Percentiles rank a stretch among this genome's conserved stretches.
Conservation (phyloP, 2,329 filamentous ascomycete species). For the Camptophora hylomeconis region DNA sequence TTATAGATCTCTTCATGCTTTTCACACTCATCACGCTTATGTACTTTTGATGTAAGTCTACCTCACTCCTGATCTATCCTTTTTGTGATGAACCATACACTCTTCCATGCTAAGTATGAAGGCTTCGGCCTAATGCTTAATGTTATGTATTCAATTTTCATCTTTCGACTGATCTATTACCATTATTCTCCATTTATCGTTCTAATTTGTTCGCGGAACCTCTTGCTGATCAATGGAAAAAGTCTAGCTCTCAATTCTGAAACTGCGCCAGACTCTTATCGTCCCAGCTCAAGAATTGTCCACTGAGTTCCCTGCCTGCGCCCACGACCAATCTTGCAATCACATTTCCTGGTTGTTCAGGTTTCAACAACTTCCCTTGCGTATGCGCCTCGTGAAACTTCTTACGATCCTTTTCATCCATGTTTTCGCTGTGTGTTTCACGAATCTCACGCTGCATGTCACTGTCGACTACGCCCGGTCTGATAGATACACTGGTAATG, state of each 20-base stretch:
- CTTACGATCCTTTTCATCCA: slow-evolving; percentile 44
- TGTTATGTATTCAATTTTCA: slow-evolving; percentile 49
- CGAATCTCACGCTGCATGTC: slow-evolving; percentile 80
- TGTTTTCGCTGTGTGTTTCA: slow-evolving; percentile 50
- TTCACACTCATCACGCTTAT: slow-evolving; percentile 2
- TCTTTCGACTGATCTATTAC: slow-evolving; percentile 44
- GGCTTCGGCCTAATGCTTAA: slow-evolving; percentile 39
- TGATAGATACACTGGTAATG: slow-evolving; percentile 58
- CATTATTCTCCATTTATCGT: neutral
- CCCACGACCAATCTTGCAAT: slow-evolving; percentile 65
- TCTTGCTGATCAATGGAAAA: too few species aligned
- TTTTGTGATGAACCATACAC: slow-evolving; percentile 43
- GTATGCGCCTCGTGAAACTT: slow-evolving; percentile 60
- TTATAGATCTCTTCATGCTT: slow-evolving; percentile 18
- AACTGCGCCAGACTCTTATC: slow-evolving; percentile 12
- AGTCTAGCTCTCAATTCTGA: neutral
- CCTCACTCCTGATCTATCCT: slow-evolving; percentile 6
- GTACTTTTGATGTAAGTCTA: slow-evolving; percentile 6
- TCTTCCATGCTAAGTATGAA: slow-evolving; percentile 51
- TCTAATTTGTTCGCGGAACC: too few species aligned
- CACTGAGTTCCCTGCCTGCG: slow-evolving; percentile 55
- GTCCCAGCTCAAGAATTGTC: slow-evolving; percentile 48
- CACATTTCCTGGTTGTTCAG: slow-evolving; percentile 73
- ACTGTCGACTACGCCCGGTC: slow-evolving; percentile 74
- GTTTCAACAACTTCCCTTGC: slow-evolving; percentile 59